These are phyloP conservation scores for Vitis rotundifolia DNA, from an alignment of 164 flowering plant genomes.

Conservation along the genomic window DNA sequence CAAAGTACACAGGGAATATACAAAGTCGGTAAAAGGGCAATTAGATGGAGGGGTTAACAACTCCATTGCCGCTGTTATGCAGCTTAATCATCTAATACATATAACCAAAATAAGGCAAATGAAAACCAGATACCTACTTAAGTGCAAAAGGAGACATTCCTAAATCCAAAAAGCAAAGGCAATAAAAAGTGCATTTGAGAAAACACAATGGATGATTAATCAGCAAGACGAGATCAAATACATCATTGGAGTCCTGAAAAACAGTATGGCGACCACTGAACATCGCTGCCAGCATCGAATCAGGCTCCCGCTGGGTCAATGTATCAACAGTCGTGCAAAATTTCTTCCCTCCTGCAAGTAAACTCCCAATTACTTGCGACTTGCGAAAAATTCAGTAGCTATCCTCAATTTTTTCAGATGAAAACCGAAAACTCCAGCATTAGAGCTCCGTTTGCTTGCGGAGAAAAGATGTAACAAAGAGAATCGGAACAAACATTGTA, in stretches of 20 bases:
- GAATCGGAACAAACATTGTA: not conserved
- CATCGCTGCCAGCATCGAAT: constrained; percentile 97
- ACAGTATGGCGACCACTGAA: constrained; percentile 90
- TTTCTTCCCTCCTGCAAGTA: constrained; percentile 78
- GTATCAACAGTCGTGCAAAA: constrained; percentile 84
- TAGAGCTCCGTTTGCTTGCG: not conserved
- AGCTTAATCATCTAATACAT: no score
- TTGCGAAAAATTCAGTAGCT: not conserved
- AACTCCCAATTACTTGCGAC: not conserved
- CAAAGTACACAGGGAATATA: no score
- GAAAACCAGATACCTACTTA: no score
- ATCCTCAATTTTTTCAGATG: not conserved
- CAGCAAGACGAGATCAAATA: constrained; percentile 6
- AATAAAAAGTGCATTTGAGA: no score
- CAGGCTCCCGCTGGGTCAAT: constrained; percentile 84
- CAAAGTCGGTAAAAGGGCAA: no score
- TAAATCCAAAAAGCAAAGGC: not conserved
- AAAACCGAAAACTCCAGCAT: not conserved
- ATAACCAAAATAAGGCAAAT: no score
- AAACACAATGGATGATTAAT: not conserved
- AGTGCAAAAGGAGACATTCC: not conserved
- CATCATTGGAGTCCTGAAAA: constrained; percentile 60
- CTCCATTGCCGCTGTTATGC: no score
- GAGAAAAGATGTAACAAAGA: not conserved
- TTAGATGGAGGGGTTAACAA: no score